Percentiles rank a stretch among this genome's conserved stretches.
These are phyloP conservation scores for Hymenoscyphus infarciens DNA, from an alignment of 2,329 filamentous ascomycete genomes.

Conservation along the genomic window DNA sequence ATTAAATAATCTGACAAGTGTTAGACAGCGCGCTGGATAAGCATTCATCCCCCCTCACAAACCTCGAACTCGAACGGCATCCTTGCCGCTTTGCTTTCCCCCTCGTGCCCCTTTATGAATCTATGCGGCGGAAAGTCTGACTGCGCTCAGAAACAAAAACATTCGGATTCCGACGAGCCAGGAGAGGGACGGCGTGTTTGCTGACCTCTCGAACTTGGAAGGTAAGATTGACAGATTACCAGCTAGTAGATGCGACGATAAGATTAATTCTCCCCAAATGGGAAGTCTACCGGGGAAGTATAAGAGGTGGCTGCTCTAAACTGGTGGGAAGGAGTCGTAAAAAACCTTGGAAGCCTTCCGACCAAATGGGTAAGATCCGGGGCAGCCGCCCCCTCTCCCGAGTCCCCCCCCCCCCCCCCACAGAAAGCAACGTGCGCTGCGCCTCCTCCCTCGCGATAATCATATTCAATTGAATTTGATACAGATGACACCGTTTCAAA, in stretches of 20 bases:
- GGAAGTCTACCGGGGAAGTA: neutral
- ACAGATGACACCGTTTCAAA: neutral
- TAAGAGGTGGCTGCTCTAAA: no score
- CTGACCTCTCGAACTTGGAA: slow-evolving; percentile 1
- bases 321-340: neutral
- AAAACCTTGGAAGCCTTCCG: neutral
- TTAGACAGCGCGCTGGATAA: neutral
- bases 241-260: neutral
- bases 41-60: neutral
- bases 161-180: neutral
- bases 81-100: neutral
- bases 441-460: no score
- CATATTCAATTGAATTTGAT: neutral
- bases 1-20: neutral
- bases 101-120: neutral
- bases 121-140: neutral
- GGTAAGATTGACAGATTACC: neutral
- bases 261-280: neutral
- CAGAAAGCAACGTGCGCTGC: no score
- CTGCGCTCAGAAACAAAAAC: neutral
- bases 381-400: neutral
- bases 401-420: no score
- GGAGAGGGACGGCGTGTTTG: neutral
- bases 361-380: neutral
- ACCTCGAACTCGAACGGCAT: neutral